Conservation (phyloP, 192 early-diverging fungal species). For the Mortierella claussenii region DNA sequence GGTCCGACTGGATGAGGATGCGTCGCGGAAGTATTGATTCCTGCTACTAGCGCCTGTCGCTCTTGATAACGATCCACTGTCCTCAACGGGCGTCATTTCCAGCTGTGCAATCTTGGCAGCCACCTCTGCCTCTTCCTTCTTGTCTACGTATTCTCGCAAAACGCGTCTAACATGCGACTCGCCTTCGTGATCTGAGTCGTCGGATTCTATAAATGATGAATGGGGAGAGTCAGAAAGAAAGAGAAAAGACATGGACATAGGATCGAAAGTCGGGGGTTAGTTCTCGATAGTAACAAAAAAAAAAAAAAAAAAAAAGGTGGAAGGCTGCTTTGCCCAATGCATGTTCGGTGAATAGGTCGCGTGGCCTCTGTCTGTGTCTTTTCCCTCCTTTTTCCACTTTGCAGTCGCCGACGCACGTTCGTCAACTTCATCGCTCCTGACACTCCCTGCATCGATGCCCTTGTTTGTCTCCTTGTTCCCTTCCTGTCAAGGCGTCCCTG, state of each 20-base stretch:
- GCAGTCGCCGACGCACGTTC: no score
- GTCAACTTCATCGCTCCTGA: no score
- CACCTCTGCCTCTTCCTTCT: slow-evolving; percentile 54
- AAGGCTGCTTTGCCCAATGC: no score
- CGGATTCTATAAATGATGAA: slow-evolving; percentile 58
- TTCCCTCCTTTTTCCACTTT: not conserved
- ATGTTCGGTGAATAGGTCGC: no score
- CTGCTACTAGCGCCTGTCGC: slow-evolving; percentile 10
- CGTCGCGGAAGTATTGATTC: slow-evolving; percentile 31
- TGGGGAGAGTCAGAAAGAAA: not conserved
- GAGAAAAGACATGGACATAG: not conserved
- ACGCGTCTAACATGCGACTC: slow-evolving; percentile 65
- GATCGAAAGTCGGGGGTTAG: no score
- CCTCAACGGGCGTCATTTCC: slow-evolving; percentile 28
- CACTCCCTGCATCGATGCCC: not conserved
- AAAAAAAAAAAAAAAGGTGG: no score
- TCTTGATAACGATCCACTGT: slow-evolving; percentile 8
- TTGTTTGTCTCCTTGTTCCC: not conserved
- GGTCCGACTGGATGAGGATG: not conserved
- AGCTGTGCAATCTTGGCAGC: slow-evolving; percentile 47
- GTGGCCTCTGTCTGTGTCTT: no score
- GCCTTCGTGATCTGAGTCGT: slow-evolving; percentile 64
- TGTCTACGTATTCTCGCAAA: slow-evolving; percentile 62
- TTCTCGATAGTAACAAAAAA: no score
- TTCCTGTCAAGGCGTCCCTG: not conserved